A percentile compares a stretch with the other conserved stretches of the same genome.
Conservation (phyloP, 129 eudicot genomes). For the Helianthus annuus region DNA sequence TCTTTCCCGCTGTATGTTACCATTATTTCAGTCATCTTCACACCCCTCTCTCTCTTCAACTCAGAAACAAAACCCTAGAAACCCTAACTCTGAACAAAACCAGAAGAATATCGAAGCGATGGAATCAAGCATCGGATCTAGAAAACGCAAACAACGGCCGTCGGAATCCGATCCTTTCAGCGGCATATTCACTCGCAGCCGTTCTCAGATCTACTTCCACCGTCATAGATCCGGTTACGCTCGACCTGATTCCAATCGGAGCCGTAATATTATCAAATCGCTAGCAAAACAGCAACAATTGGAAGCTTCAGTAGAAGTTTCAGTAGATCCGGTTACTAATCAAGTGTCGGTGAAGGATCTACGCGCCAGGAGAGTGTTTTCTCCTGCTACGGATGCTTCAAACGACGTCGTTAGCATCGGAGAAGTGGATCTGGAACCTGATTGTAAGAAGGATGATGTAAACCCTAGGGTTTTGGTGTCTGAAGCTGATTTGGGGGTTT, state of each 20-base stretch:
- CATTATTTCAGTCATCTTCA: neutral
- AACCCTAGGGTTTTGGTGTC: slow-evolving; percentile 3
- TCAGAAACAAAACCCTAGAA: neutral
- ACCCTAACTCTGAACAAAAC: slow-evolving; percentile 1
- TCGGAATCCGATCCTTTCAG: slow-evolving; percentile 24
- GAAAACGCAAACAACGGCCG: slow-evolving; percentile 34
- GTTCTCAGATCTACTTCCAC: slow-evolving; percentile 46
- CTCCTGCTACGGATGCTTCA: slow-evolving; percentile 26
- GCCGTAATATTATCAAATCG: neutral
- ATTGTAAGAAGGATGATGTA: slow-evolving; percentile 5
- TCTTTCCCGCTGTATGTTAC: slow-evolving; percentile 17
- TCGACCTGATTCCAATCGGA: slow-evolving; percentile 36
- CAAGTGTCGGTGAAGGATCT: slow-evolving; percentile 41
- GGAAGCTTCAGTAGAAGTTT: neutral
- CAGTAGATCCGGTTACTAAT: neutral
- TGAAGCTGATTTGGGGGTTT: slow-evolving; percentile 15
- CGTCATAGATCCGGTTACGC: slow-evolving; percentile 50
- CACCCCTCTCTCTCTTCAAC: neutral
- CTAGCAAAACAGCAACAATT: neutral
- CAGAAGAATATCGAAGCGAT: slow-evolving; percentile 10
- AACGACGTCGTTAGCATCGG: slow-evolving; percentile 22
- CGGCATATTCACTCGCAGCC: slow-evolving; percentile 52
- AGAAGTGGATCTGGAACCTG: slow-evolving; percentile 1
- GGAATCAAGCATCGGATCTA: slow-evolving; percentile 29
- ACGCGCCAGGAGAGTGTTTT: slow-evolving; percentile 52